A percentile compares a stretch with the other conserved stretches of the same genome.
These are phyloP conservation scores for Nakazawaea molendinolei DNA, from an alignment of 805 yeast species.

Conservation along the genomic window DNA sequence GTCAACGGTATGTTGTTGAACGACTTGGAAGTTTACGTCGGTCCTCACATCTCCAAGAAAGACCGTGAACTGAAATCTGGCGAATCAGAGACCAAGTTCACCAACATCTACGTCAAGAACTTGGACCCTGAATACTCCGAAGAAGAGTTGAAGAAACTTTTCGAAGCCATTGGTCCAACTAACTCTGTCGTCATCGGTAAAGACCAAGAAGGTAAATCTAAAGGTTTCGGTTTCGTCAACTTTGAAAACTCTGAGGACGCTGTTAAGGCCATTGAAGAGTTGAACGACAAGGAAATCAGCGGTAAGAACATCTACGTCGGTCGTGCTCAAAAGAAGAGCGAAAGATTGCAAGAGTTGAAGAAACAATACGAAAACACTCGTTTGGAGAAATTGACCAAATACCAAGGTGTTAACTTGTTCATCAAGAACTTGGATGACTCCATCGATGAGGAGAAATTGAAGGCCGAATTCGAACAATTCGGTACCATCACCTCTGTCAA, in stretches of 20 bases:
- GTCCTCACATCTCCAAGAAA: conserved; percentile 84
- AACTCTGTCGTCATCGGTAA: conserved; percentile 78
- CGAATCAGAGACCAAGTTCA: conserved; percentile 85
- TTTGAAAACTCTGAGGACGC: conserved; percentile 85
- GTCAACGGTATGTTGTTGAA: conserved; percentile 98
- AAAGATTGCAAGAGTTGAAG: conserved; percentile 93
- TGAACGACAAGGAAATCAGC: conserved; percentile 79
- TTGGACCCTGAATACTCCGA: conserved; percentile 63
- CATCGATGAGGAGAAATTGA: conserved; percentile 84
- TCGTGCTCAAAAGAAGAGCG: conserved; percentile 98
- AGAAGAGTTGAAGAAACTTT: conserved; percentile 66
- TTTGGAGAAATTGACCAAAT: conserved; percentile 85
- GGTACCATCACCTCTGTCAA: conserved; percentile 95
- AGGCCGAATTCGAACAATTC: conserved; percentile 87
- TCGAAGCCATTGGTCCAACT: conserved; percentile 67
- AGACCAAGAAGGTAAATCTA: conserved; percentile 82
- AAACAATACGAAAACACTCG: conserved; percentile 89
- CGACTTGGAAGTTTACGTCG: conserved; percentile 93
- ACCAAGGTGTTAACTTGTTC: conserved; percentile 96
- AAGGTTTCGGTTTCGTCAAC: conserved; percentile 96
- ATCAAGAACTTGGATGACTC: conserved; percentile 94
- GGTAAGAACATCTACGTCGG: conserved; percentile 91
- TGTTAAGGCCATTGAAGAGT: conserved; percentile 82
- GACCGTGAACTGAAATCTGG: conserved; percentile 93
- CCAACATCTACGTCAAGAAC: conserved; percentile 95